phyloP scores from a whole-genome alignment of 495 filamentous ascomycete species.

The Penicillium lividum region DNA sequence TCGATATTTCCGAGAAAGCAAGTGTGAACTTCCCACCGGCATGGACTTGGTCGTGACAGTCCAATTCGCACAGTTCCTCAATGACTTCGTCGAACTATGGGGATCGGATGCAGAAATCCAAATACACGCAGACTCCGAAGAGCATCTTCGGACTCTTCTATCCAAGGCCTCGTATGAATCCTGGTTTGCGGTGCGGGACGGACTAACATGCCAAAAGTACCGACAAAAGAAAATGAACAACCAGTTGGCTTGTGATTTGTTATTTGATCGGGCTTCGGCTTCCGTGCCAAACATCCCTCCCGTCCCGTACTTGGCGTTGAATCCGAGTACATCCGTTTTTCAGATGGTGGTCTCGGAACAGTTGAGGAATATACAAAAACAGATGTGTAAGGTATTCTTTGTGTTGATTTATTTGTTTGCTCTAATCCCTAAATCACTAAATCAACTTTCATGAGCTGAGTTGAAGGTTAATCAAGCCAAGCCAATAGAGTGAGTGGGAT shows the following conservation, averaged over 20 bases:
- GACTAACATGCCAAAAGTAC: conserved; percentile 18
- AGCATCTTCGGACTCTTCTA: conserved; percentile 31
- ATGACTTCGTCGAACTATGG: conserved; percentile 32
- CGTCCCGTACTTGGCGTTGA: neutral
- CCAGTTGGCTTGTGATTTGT: conserved; percentile 2
- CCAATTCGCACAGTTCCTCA: conserved; percentile 36
- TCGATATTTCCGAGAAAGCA: conserved; percentile 13
- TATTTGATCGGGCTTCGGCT: neutral
- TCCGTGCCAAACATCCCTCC: neutral
- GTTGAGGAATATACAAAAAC: neutral
- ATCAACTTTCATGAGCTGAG: neutral
- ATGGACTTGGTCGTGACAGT: conserved; percentile 40
- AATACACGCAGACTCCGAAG: conserved; percentile 18
- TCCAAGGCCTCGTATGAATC: conserved; percentile 31
- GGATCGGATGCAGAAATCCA: conserved; percentile 12
- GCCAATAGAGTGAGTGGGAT: conserved; percentile 6
- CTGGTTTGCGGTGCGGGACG: conserved; percentile 31
- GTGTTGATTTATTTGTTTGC: neutral
- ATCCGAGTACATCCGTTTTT: neutral
- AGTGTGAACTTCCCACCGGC: conserved; percentile 18
- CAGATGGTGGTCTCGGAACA: neutral
- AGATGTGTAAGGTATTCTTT: neutral
- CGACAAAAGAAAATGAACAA: conserved; percentile 6
- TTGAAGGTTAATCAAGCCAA: conserved; percentile 8
- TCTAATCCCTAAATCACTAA: neutral